Evolutionary conservation across 257 asterid genomes (phyloP).

Genomic region (Haberlea rhodopensis): DNA sequence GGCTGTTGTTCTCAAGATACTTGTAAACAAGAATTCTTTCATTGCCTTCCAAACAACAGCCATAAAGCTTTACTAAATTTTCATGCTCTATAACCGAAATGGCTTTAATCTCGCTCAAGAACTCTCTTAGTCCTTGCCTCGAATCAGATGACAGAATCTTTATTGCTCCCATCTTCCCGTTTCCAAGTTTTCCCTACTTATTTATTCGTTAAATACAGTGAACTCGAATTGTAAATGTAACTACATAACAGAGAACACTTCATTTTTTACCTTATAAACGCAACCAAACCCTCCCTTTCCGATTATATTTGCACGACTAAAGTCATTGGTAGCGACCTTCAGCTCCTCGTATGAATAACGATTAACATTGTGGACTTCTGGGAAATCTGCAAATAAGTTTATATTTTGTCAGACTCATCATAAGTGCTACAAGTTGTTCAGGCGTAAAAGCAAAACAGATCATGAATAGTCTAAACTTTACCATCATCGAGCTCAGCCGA

Average conservation of each 20-base stretch:
- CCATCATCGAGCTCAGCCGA: slow-evolving; percentile 45
- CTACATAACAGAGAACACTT: neutral
- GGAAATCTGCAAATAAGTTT: slow-evolving; percentile 55
- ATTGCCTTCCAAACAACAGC: too few relatives aligned
- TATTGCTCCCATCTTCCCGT: slow-evolving; percentile 80
- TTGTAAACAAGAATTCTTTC: too few relatives aligned
- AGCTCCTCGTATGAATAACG: slow-evolving; percentile 73
- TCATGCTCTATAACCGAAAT: slow-evolving; percentile 74
- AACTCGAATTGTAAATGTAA: too few relatives aligned
- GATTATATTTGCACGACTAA: too few relatives aligned
- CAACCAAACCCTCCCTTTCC: slow-evolving; percentile 98
- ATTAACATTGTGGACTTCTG: slow-evolving; percentile 47
- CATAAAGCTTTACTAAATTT: too few relatives aligned
- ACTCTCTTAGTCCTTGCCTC: slow-evolving; percentile 78
- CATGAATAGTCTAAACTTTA: slow-evolving; percentile 29
- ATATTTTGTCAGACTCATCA: slow-evolving; percentile 32
- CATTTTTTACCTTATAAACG: slow-evolving; percentile 63
- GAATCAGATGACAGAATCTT: slow-evolving; percentile 84
- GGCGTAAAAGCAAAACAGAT: neutral
- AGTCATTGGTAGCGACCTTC: slow-evolving; percentile 64
- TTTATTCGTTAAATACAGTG: too few relatives aligned
- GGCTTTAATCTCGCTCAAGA: slow-evolving; percentile 79
- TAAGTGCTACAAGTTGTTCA: too few relatives aligned
- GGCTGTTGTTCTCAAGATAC: too few relatives aligned
- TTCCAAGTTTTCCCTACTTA: slow-evolving; percentile 54